These are phyloP conservation scores for Aspergillus pseudoviridinutans DNA, from an alignment of 2,329 filamentous ascomycete genomes.

Conservation along the genomic window DNA sequence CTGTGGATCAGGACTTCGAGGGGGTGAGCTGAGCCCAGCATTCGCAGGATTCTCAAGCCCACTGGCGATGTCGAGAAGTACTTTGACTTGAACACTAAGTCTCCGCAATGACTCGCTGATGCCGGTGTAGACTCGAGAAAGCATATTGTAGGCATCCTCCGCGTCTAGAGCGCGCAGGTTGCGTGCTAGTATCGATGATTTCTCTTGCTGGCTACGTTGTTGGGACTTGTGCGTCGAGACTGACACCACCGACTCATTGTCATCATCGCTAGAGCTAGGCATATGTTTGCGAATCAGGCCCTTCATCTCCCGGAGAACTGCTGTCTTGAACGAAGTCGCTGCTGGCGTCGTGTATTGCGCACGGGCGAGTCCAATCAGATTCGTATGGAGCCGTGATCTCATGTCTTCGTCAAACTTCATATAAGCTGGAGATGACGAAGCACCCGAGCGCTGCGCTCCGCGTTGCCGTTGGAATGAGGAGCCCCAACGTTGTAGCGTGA, in stretches of 20 bases:
- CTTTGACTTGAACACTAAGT: constrained; percentile 85
- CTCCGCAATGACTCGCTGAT: constrained; percentile 83
- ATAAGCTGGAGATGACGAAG: constrained; percentile 73
- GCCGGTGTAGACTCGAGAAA: constrained; percentile 78
- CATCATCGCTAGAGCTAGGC: constrained; percentile 90
- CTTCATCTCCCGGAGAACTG: constrained; percentile 80
- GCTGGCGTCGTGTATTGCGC: constrained; percentile 77
- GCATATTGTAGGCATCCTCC: constrained; percentile 77
- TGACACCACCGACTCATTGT: constrained; percentile 84
- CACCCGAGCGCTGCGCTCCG: constrained; percentile 61
- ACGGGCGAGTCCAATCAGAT: constrained; percentile 73
- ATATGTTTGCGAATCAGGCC: constrained; percentile 77
- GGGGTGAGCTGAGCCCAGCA: constrained; percentile 44
- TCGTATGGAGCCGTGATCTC: constrained; percentile 64
- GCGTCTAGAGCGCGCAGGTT: constrained; percentile 81
- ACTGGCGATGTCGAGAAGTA: constrained; percentile 90
- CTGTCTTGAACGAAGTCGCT: constrained; percentile 77
- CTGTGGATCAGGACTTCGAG: constrained; percentile 44
- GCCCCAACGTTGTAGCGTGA: constrained; percentile 82
- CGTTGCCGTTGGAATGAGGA: constrained; percentile 69
- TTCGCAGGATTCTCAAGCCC: constrained; percentile 40
- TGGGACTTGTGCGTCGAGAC: constrained; percentile 71
- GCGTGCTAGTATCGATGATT: constrained; percentile 79
- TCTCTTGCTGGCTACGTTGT: constrained; percentile 75
- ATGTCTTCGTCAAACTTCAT: constrained; percentile 68